Conservation (phyloP, 2,329 filamentous ascomycete genomes). For the Trichoderma koningiopsis region DNA sequence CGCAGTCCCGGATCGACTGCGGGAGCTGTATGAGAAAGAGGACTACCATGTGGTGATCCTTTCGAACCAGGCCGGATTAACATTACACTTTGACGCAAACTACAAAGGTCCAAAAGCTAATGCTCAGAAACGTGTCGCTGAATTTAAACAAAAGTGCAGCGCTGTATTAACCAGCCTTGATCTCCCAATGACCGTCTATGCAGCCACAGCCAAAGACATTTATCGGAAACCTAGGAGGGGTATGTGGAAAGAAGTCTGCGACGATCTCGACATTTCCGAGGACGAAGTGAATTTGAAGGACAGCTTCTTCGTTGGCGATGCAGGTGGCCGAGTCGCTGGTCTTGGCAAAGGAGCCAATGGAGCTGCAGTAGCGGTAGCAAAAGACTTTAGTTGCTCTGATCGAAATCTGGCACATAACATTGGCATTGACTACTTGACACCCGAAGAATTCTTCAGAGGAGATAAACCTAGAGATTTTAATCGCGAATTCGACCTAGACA, state of each 20-base stretch:
- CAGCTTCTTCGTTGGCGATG: conserved; percentile 90
- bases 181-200: conserved; percentile 79
- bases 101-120: conserved; percentile 60
- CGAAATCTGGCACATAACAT: conserved; percentile 84
- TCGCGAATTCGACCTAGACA: conserved; percentile 70
- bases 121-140: conserved; percentile 64
- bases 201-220: conserved; percentile 78
- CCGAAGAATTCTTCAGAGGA: conserved; percentile 86
- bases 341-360: conserved; percentile 31
- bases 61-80: conserved; percentile 87
- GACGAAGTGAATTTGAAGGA: conserved; percentile 65
- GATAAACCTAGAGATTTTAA: conserved; percentile 66
- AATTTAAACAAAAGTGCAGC: conserved; percentile 81
- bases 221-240: conserved; percentile 85
- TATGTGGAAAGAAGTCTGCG: conserved; percentile 74
- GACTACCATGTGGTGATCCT: conserved; percentile 78
- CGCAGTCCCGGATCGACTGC: conserved; percentile 67
- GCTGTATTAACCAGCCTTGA: conserved; percentile 71
- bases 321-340: conserved; percentile 60
- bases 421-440: conserved; percentile 78
- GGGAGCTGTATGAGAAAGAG: conserved; percentile 65
- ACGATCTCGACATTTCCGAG: conserved; percentile 61
- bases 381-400: conserved; percentile 68
- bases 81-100: conserved; percentile 73
- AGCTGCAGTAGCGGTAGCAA: conserved; percentile 38